phyloP scores from a whole-genome alignment of 495 filamentous ascomycete genomes.

The Tuber indicum region DNA sequence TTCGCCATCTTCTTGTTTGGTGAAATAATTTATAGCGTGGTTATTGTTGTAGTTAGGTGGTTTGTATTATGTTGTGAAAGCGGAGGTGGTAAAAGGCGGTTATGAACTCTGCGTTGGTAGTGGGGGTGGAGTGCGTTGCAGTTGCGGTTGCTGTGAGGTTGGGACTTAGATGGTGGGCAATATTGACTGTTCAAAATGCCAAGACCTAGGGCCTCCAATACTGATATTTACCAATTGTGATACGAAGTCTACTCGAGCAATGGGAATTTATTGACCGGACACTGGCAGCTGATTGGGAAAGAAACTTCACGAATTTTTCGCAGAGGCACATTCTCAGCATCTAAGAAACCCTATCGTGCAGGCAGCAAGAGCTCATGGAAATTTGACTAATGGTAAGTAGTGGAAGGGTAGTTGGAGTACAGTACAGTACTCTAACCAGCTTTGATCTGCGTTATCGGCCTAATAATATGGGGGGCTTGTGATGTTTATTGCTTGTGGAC shows the following conservation, averaged over 20 bases:
- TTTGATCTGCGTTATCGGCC: not conserved
- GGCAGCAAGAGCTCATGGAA: not conserved
- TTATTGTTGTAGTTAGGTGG: not conserved
- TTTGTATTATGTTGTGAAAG: not conserved
- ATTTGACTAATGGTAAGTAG: not conserved
- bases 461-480: not conserved
- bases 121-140: slow-evolving; percentile 9
- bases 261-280: not conserved
- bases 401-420: not conserved
- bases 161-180: slow-evolving; percentile 14
- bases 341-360: not conserved
- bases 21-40: not conserved
- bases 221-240: too few relatives aligned
- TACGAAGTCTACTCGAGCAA: not conserved
- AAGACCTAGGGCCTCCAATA: slow-evolving; percentile 19
- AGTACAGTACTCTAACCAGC: not conserved
- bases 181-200: slow-evolving; percentile 22
- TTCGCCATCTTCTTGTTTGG: slow-evolving; percentile 32
- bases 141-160: not conserved
- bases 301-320: not conserved
- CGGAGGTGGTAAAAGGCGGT: not conserved
- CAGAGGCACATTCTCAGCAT: not conserved
- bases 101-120: slow-evolving; percentile 7
- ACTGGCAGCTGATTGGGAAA: not conserved
- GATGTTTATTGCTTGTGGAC: not conserved